Percentiles rank a stretch among this genome's conserved stretches.
phyloP scores from a whole-genome alignment of 2,329 filamentous ascomycete species.

The Ophiobolus disseminans region DNA sequence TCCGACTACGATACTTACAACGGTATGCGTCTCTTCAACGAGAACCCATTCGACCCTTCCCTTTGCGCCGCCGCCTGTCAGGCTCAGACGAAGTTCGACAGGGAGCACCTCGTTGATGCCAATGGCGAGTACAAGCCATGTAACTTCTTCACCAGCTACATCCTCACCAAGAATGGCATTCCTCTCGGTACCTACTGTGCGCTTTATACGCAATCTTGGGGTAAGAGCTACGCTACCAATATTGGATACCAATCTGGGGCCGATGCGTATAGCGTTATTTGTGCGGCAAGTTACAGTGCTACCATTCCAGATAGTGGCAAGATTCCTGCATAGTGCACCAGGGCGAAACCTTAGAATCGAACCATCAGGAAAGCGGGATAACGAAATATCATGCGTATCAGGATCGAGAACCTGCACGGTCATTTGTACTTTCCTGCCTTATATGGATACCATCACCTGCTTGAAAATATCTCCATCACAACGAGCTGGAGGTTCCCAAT shows the following conservation, averaged over 20 bases:
- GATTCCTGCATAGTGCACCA: not conserved
- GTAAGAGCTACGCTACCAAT: slow-evolving; percentile 24
- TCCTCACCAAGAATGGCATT: slow-evolving; percentile 43
- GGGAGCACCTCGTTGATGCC: slow-evolving; percentile 28
- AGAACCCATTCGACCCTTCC: slow-evolving; percentile 34
- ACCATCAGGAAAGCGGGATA: no score
- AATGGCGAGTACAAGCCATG: slow-evolving; percentile 43
- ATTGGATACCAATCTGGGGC: slow-evolving; percentile 29
- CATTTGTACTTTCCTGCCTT: no score
- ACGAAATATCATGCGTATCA: no score
- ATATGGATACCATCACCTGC: no score
- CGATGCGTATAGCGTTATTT: slow-evolving; percentile 20
- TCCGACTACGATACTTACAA: slow-evolving; percentile 32
- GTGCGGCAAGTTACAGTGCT: slow-evolving; percentile 13
- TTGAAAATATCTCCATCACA: no score
- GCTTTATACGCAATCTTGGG: slow-evolving; percentile 32
- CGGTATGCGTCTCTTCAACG: slow-evolving; percentile 38
- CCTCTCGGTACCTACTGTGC: slow-evolving; percentile 50
- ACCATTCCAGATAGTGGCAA: slow-evolving; percentile 12
- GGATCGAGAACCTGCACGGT: no score
- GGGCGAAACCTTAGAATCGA: no score
- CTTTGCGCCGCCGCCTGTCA: slow-evolving; percentile 46
- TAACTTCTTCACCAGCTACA: slow-evolving; percentile 50
- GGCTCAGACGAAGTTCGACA: slow-evolving; percentile 46
- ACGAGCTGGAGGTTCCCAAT: no score